Evolutionary conservation across 768 basidiomycete genomes (phyloP), one percentile per base, ranked within the genome.

Genomic region (Suillus discolor): DNA sequence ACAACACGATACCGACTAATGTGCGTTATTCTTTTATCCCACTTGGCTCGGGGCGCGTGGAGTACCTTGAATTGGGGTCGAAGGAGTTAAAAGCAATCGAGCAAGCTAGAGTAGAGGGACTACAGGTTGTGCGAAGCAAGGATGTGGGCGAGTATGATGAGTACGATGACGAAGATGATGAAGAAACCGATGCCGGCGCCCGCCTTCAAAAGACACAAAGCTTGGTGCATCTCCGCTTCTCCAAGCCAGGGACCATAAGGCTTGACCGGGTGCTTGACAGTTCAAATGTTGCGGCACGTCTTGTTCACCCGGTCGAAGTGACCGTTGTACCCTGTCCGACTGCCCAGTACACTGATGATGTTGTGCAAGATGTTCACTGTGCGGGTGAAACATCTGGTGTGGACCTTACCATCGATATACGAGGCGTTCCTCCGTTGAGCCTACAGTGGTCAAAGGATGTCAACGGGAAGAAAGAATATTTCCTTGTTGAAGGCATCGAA

Each of bases 401-500:
- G 25, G 82, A 87, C 65, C 72, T 91, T 66, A 81, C 79, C 67
- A 90, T 93, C 68, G 82, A 85, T 61, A 87, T 94, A 34, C 80
- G 79, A 65, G 93, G 92, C 9, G 87, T 92, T 11, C 90, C 92
- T 23, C 91, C 92, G 13, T 81, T 94, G 70, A 90, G 87, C 70
- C 80, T 95, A 51, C 84, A 86, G 51, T 94, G 93, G 93, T 83
- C 86, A 70, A 87, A 88, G 67, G 86, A 89, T 28, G 79, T 89
- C 51, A 89, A 88, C 64, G 88, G 87, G 13, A 81, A 83, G 67
- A 81, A 83, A 63, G 92, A 96, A 71, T 81, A 85, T 54, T 91
- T 91, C 67, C 78, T 91, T 47, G 92, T 95, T 2, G 94, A 96
- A 71, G 94, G 94, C 11, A 93, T 96, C 59, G 90, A 93, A 74